phyloP scores from a whole-genome alignment of 1,284 basidiomycete species.

The Meira nashicola region DNA sequence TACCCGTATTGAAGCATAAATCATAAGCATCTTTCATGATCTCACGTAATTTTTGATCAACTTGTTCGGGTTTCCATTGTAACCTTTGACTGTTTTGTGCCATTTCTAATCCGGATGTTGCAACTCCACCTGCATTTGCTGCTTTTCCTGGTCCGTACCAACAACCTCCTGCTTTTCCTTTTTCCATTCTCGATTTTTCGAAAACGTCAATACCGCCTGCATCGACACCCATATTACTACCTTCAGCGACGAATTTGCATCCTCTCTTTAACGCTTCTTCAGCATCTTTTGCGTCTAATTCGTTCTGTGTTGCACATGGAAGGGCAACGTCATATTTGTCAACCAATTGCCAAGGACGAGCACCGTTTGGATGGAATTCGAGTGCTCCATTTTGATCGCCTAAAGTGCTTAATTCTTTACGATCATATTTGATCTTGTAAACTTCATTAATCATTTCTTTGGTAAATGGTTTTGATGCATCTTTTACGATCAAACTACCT shows the following conservation, averaged over 20 bases:
- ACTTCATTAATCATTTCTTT: slow-evolving; percentile 54
- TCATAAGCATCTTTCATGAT: slow-evolving; percentile 70
- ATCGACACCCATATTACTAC: slow-evolving; percentile 60
- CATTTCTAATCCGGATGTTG: slow-evolving; percentile 72
- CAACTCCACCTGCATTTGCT: slow-evolving; percentile 53
- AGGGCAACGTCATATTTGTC: slow-evolving; percentile 65
- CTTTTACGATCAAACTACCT: slow-evolving; percentile 64
- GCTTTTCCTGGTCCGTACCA: slow-evolving; percentile 40
- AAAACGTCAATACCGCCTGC: slow-evolving; percentile 69
- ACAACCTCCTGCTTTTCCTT: slow-evolving; percentile 44
- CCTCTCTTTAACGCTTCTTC: slow-evolving; percentile 67
- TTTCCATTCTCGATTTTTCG: slow-evolving; percentile 61
- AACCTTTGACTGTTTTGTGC: slow-evolving; percentile 64
- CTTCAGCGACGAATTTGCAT: slow-evolving; percentile 70
- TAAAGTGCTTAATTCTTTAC: slow-evolving; percentile 56
- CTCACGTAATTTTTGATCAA: slow-evolving; percentile 67
- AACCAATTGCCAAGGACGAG: slow-evolving; percentile 71
- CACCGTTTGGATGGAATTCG: slow-evolving; percentile 49
- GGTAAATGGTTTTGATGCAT: slow-evolving; percentile 54
- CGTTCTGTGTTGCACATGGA: slow-evolving; percentile 74
- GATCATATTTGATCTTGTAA: slow-evolving; percentile 63
- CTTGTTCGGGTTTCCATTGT: slow-evolving; percentile 64
- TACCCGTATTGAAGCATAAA: slow-evolving; percentile 63
- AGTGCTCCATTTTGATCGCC: slow-evolving; percentile 25
- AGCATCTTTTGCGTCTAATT: slow-evolving; percentile 68